Evolutionary conservation across 2,329 filamentous ascomycete genomes (phyloP), one percentile per base, ranked within the genome.

Genomic region (Fusarium verrucosum): DNA sequence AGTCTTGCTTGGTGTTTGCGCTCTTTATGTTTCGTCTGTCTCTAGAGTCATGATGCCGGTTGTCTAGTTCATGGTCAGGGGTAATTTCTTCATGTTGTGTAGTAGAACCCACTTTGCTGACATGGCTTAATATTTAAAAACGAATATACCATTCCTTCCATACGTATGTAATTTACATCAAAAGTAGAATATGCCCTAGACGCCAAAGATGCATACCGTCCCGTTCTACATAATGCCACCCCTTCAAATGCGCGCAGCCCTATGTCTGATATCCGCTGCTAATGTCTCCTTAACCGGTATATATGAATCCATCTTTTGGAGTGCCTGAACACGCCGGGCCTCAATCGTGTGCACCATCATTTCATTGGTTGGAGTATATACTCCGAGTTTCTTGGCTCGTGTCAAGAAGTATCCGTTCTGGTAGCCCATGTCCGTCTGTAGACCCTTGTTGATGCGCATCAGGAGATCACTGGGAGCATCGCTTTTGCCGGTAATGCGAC

Each of bases 321-420:
- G 51, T 14, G 76, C 70, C 25, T 76, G 69, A 30, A 70, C 67
- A 8, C 83, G 78, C 79, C 91, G 94, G 22, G 87, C 91, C 72
- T 90, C 87, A 44, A 97, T 88, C 78, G 93, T 78, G 50, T 88
- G 81, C 75, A 90, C 80, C 37, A 96, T 80, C 81, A 91, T 84
- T 69, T 89, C 88, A 73, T 96, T 95, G 61, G 89, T 81, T 11
- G 87, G 85, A 70, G 88, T 88, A 46, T 85, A 81, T n/a, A 97
- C 80, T 2, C 92, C 91, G 59, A 94, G 71, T 73, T 91, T 85
- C 69, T 86, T 83, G 1, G 91, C 95, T 36, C 89, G 85, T 46
- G 81, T 83, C 28, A 96, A 83, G 58, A 99, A 90, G 78, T 94
- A 99, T 1, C 94, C 94, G 74, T 96, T 97, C 68, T 94, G 85